Base-by-base conservation (phyloP, 106 monocot species). In the Dendrobium officinale region DNA sequence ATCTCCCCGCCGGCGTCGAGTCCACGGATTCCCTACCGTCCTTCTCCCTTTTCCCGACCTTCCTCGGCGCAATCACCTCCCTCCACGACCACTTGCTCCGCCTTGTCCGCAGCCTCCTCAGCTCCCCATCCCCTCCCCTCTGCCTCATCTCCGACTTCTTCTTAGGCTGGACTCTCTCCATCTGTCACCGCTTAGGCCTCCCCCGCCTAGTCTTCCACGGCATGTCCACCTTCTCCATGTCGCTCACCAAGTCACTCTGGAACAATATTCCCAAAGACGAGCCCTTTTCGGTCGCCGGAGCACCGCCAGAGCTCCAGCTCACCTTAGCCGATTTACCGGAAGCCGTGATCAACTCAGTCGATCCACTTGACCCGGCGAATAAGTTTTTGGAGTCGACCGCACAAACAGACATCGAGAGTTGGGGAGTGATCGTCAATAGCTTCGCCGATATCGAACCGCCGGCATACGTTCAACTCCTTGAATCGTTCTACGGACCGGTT, bases 101-200 rank as follows among this genome's bases (percentile, higher is more conserved):
- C 72, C 67, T 86, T 24, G 27, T 26, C 10, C 68, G 6, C 58
- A 48, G 67, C 61, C 54, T 76, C 80, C 78, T 8, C 51, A 24
- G 20, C 44, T 2, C 17, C 56, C 1, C 41, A 64, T 61, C 42
- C 72, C 77, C 61, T 37, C 42, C 77, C 42, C 61, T 44, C 78
- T 83, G 72, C 86, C 27, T 89, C 27, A 49, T 89, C 77, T 81
- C 89, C 80, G 89, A 89, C 67, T 70, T 77, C n/a, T 89, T 89
- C 73, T 31, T 84, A 20, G 56, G 84, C 1, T 89, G 89, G 89
- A 84, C 84, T 9, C 18, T 41, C 7, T 64, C 76, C 29, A 75
- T 61, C 8, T 81, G 78, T 17, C 6, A 37, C 7, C 54, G 19
- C 20, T 40, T 86, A 45, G 75, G 66, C n/a, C 58, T 86, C 2